Conservation (phyloP, 2,329 filamentous ascomycete genomes). For the Xylaria sp. region DNA sequence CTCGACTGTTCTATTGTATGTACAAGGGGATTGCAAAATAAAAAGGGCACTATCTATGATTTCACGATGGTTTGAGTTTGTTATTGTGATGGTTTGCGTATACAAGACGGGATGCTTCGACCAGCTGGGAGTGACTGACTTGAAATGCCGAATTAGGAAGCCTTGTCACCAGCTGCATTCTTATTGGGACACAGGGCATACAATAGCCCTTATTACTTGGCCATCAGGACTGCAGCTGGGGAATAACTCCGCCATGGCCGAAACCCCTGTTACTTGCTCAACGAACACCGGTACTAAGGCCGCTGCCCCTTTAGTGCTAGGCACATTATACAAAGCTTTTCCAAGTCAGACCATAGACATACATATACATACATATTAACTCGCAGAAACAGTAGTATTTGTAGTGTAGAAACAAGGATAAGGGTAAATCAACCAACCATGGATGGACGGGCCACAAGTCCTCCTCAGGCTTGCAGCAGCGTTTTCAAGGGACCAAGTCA, state of each 20-base stretch:
- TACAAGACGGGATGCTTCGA: background rate
- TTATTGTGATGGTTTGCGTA: background rate
- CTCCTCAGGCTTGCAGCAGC: background rate
- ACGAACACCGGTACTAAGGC: background rate
- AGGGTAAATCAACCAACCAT: conserved; percentile 15
- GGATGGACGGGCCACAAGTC: background rate
- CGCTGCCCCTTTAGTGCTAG: background rate
- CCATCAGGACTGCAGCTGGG: background rate
- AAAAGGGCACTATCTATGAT: conserved; percentile 20
- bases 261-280: conserved; percentile 6
- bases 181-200: background rate
- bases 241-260: conserved; percentile 11
- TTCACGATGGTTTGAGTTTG: background rate
- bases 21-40: conserved; percentile 34
- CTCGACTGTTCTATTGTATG: conserved; percentile 43
- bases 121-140: background rate
- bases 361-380: too few relatives aligned
- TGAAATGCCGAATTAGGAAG: background rate
- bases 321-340: conserved; percentile 20
- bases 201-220: background rate
- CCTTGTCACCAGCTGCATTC: background rate
- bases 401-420: background rate
- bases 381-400: background rate
- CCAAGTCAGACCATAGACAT: conserved; percentile 10
- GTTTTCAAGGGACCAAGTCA: background rate